Base-by-base conservation (phyloP, 108 stramenopile species). In the Fistulifera pelliculosa region DNA sequence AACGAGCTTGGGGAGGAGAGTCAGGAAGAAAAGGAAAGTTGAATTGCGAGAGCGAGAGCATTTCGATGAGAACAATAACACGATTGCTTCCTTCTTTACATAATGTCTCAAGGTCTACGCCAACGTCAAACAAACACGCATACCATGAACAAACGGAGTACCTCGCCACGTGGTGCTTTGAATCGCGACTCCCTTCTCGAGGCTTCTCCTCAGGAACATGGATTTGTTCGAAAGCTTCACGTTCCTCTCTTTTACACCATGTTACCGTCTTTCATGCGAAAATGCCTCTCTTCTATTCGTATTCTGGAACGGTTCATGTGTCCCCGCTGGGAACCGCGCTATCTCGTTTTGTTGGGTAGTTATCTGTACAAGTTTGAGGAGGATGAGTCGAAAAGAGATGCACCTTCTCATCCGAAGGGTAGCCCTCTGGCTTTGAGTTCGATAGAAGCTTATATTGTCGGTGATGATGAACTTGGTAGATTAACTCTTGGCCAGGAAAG, bases 311-410 rank as follows among this genome's bases (percentile, higher is more conserved):
- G 62, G 22, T 68, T 85, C 56, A 49, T 43, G 12, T 17, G 19
- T 17, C 89, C 89, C 5, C 49, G 58, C 7, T 90, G 89, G 89
- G 74, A 77, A 41, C 61, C 58, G 54, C 77, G 89, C 23, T 71
- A 80, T 54, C 42, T 90, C 1, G 75, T 90, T 55, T 68, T 75
- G 7, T 53, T 85, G 42, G 89, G 89, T 35, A 70, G 64, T n/a
- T 87, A 77, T 58, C 62, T 90, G 22, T 90, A 90, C 60, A 76
- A 81, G 63, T 90, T 83, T 52, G 60, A 68, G 47, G 74, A 80
- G 49, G 56, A 66, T 27, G 8, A 10, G 24, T 8, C 44, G 11
- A 4, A 21, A 10, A 51, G n/a, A 23, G 25, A n/a, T 10, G 18
- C n/a, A 4, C 41, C 62, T 38, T 66, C 72, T 8, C 31, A 50